Base-by-base conservation (phyloP, 2,329 filamentous ascomycete genomes). In the Sporothrix sp. region DNA sequence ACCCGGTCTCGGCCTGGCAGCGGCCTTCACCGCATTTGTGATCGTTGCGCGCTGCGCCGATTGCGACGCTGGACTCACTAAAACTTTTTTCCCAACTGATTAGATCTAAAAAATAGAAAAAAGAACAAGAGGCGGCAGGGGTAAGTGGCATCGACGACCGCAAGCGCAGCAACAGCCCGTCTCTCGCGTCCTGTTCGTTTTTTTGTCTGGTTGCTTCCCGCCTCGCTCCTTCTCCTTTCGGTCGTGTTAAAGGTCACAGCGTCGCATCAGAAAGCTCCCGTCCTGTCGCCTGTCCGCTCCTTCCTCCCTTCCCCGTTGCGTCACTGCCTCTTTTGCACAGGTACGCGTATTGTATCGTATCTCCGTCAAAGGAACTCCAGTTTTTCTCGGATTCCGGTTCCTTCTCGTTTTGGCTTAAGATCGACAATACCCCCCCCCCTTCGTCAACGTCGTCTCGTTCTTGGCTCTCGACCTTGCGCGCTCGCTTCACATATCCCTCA, bases 391-490 rank as follows among this genome's bases (percentile, higher is more conserved):
- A 33, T 33, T 18, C 42, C 42, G 40, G 40, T 43, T 43, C 20
- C 40, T 43, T 43, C 40, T 43, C 40, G 40, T 43, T 43, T 27
- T 13, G 40, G 25, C 27, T n/a, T n/a, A n/a, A n/a, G n/a, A n/a
- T n/a, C n/a, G n/a, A n/a, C n/a, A n/a, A 13, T 27, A 32, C 33
- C 42, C 7, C 14, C 20, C 18, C 18, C 9, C 16, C n/a, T n/a
- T 20, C 39, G 4, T 30, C 27, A 16, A 21, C 13, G 9, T n/a
- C 20, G 27, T 44, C 42, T 23, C 43, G 13, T 13, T 35, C 30
- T n/a, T n/a, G n/a, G n/a, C n/a, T n/a, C n/a, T n/a, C n/a, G n/a
- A n/a, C n/a, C n/a, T n/a, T n/a, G n/a, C n/a, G n/a, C n/a, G n/a
- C n/a, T n/a, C n/a, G n/a, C n/a, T n/a, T n/a, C n/a, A n/a, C n/a